A percentile compares a stretch with the other conserved stretches of the same genome.
Evolutionary conservation across 352 stramenopile genomes (phyloP).

Genomic region (Phytopythium boreale): DNA sequence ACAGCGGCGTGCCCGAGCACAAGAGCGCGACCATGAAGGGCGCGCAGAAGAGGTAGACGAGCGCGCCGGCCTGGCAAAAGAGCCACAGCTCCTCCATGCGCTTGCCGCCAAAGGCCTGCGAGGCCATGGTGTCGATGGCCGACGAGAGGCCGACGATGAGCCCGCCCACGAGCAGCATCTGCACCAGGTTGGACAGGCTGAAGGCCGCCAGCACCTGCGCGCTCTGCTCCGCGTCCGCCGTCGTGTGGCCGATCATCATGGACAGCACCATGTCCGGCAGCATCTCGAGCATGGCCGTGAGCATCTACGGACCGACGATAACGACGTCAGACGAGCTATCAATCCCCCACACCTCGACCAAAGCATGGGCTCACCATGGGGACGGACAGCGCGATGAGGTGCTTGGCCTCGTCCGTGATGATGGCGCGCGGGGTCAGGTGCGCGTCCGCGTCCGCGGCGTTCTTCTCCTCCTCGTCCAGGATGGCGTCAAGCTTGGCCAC

Average conservation of each 20-base stretch:
- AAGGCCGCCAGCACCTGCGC: constrained; percentile 58
- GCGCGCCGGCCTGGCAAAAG: constrained; percentile 51
- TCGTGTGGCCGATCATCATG: constrained; percentile 63
- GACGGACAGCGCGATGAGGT: constrained; percentile 28
- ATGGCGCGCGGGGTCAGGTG: constrained; percentile 29
- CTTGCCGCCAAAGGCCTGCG: constrained; percentile 62
- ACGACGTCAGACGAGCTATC: background rate
- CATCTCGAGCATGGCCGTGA: constrained; percentile 45
- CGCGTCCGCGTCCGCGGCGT: constrained; percentile 18
- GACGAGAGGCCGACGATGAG: constrained; percentile 51
- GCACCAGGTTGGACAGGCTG: constrained; percentile 42
- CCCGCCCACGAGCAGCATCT: constrained; percentile 46
- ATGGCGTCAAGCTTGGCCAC: constrained; percentile 29
- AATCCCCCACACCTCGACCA: background rate
- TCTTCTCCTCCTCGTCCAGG: constrained; percentile 36
- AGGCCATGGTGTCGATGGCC: constrained; percentile 64
- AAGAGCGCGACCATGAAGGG: constrained; percentile 36
- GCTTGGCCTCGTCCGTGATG: constrained; percentile 27
- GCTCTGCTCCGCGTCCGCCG: constrained; percentile 31
- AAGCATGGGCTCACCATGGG: constrained; percentile 19
- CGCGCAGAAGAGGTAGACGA: constrained; percentile 40
- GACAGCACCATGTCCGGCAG: constrained; percentile 40
- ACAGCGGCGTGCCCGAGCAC: constrained; percentile 39
- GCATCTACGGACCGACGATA: constrained; percentile 19
- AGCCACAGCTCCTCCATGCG: constrained; percentile 55